Evolutionary conservation across 805 yeast genomes (phyloP), one percentile per base, ranked within the genome.

Genomic region (Schizosaccharomyces lindneri): DNA sequence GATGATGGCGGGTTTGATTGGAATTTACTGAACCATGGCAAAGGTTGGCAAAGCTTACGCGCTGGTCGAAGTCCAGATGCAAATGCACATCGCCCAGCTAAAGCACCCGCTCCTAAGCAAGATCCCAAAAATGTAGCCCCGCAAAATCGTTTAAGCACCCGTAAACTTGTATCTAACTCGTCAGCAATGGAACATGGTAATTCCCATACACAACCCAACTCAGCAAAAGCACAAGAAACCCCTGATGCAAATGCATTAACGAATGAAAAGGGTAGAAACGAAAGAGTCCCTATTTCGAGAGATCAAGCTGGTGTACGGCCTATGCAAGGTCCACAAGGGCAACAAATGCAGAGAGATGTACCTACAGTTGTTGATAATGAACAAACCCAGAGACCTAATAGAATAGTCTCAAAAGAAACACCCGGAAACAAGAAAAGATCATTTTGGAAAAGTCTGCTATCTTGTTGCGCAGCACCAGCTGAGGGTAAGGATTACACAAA

Each of bases 1-100:
- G 84, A 82, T 61, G 97, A 93, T 73, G 95, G 86, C 59, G 89
- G 85, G 68, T 93, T 88, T 73, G 98, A 93, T 75, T 93, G 98
- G 98, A 86, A 87, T 95, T 85, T 84, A 68, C 77, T 93, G 67
- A 93, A 93, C 71, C 87, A 85, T 62, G 97, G 97, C 64, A 82
- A 83, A 71, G 97, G 97, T 62, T 90, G 96, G 95, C 97, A 93
- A 73, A 24, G 36, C 17, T 24, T 51, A 36, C 41, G 57, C 9
- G 21, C 29, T 29, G 36, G 31, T 9, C 57, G 36, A 51, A 29
- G n/a, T 39, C 31, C 5, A 3, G 36, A 51, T 4, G 13, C 36
- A 24, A 24, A 46, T 6, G 17, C 21, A 7, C 51, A 46, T 9
- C 51, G 51, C 27, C 27, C 51, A 46, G n/a, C n/a, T 24, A 46